These are phyloP conservation scores for Dicorynia guianensis DNA, from an alignment of 306 rosid genomes.

Conservation along the genomic window DNA sequence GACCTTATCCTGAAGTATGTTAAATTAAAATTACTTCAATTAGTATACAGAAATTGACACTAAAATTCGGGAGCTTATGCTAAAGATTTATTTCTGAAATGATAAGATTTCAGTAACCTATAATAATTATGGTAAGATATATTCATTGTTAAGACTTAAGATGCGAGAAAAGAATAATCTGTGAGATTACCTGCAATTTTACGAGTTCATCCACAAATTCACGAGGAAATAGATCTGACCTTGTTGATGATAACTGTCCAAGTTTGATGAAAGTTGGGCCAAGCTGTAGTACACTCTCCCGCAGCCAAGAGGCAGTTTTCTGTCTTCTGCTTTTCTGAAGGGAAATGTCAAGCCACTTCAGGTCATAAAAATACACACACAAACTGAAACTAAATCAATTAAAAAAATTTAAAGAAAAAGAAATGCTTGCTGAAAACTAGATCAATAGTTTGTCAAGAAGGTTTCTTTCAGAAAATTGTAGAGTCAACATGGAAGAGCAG, in stretches of 20 bases:
- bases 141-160: slow-evolving; percentile 1
- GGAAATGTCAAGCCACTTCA: slow-evolving; percentile 12
- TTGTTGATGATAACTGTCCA: slow-evolving; percentile 92
- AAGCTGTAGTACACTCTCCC: slow-evolving; percentile 86
- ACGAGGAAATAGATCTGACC: slow-evolving; percentile 88
- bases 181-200: slow-evolving; percentile 75
- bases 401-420: not conserved
- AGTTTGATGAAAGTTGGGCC: slow-evolving; percentile 96
- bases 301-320: slow-evolving; percentile 86
- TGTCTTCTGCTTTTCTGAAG: slow-evolving; percentile 71
- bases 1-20: slow-evolving; percentile 74
- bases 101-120: not conserved
- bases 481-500: not conserved
- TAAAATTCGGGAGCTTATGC: slow-evolving; percentile 19
- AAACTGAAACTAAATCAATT: not conserved
- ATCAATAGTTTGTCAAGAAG: slow-evolving; percentile 6
- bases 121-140: not conserved
- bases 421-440: not conserved
- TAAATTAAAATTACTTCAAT: slow-evolving; percentile 22
- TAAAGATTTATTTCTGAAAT: not conserved
- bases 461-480: not conserved
- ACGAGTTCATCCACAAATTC: slow-evolving; percentile 94
- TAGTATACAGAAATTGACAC: slow-evolving; percentile 11
- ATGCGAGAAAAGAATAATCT: not conserved
- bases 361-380: slow-evolving; percentile 17